Evolutionary conservation across 2,329 filamentous ascomycete species (phyloP), one percentile per base, ranked within the genome.

Genomic region (Clonostachys byssicola): DNA sequence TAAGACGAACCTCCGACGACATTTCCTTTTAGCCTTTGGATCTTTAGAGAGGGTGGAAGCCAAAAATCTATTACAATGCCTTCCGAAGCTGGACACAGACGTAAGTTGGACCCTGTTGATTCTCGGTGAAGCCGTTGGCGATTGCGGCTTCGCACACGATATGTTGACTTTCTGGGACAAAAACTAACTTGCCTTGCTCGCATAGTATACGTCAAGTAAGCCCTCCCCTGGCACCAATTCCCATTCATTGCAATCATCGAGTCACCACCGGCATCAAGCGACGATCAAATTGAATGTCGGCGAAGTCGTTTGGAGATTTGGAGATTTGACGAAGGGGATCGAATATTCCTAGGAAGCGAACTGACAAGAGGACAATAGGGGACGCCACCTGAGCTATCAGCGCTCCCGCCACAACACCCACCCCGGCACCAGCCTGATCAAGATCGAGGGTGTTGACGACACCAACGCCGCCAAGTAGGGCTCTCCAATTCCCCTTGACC

Each of bases 371-470:
- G 54, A 49, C 45, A 54, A 51, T 57, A 95, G 89, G 90, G 92
- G 91, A 81, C 92, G 91, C 78, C 92, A 97, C 86, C 80, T 97
- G 78, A 92, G 88, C 79, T 96, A 96, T 83, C 87, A 95, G 83
- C 89, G 92, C 76, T 88, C 87, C 73, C 92, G 95, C 82, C 88
- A 89, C 78, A 87, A 82, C 77, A 91, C 86, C 71, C 91, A 88
- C 81, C 87, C 92, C 64, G 86, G 86, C 77, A 95, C 89, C 65
- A 89, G 89, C 72, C 82, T 97, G 77, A 88, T 99, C 79, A 94
- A 96, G 86, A 95, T 99, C 68, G 92, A 99, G 83, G 92, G 92
- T 74, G 94, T 97, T 65, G 91, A 95, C 66, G 83, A 89, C 81
- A 84, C 88, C 67, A 80, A 89, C 66, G 89, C 86, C 70, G 92